phyloP scores from a whole-genome alignment of 139 green algal species.

The Chlorella vulgaris region DNA sequence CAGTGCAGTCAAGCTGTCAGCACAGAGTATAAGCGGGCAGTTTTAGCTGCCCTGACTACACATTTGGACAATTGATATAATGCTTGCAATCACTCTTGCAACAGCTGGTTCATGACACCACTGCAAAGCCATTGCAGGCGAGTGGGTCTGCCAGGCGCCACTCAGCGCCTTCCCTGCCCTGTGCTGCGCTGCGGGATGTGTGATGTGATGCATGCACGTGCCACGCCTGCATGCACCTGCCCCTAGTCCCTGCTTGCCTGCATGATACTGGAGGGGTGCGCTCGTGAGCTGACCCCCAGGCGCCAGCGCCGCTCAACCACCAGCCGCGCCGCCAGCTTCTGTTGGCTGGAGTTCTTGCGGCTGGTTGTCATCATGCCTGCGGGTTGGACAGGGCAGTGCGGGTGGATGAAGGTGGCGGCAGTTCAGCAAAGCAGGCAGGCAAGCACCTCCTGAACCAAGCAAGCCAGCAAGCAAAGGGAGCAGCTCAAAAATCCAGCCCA shows the following conservation, averaged over 20 bases:
- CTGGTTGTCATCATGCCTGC: constrained; percentile 30
- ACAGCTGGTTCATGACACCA: too few relatives aligned
- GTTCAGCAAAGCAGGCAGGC: not conserved
- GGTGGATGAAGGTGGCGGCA: not conserved
- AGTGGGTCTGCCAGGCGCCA: too few relatives aligned
- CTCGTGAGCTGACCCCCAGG: constrained; percentile 74
- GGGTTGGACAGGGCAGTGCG: not conserved
- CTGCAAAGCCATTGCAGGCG: too few relatives aligned
- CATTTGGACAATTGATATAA: not conserved
- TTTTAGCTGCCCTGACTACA: not conserved
- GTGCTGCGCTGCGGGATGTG: too few relatives aligned
- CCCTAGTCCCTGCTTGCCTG: constrained; percentile 1
- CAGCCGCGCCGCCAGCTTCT: constrained; percentile 61
- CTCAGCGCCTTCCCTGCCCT: too few relatives aligned
- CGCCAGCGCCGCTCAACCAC: constrained; percentile 91
- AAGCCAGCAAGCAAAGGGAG: too few relatives aligned
- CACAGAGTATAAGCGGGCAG: too few relatives aligned
- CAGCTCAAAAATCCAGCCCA: too few relatives aligned
- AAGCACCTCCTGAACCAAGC: too few relatives aligned
- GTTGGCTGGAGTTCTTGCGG: constrained; percentile 17
- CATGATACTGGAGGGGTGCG: constrained; percentile 88
- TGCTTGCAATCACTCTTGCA: too few relatives aligned
- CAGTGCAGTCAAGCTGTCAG: not conserved
- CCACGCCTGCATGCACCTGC: too few relatives aligned
- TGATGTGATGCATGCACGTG: too few relatives aligned